Evolutionary conservation across 2,329 filamentous ascomycete genomes (phyloP), one percentile per base, ranked within the genome.

Genomic region (Cordyceps militaris): DNA sequence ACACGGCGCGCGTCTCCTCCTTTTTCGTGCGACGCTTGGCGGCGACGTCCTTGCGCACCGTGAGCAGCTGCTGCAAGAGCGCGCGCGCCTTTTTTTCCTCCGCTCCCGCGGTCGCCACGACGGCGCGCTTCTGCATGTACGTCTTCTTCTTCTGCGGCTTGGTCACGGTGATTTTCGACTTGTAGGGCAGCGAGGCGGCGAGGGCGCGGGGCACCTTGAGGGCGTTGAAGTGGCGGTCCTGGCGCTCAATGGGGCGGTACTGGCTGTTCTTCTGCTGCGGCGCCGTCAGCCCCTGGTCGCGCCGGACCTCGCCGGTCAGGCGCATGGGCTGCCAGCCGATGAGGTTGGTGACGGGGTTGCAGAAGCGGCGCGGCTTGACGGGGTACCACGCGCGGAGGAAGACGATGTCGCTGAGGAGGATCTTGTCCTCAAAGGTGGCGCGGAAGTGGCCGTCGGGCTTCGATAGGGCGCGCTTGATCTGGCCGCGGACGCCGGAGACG

Each of bases 341-440:
- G 40, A 97, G 82, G 73, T 99, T 96, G 59, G 91, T 94, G 56
- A 95, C 92, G 1, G 91, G 89, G 73, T 97, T 97, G 79, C 97
- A 97, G 82, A 96, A 99, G 59, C 92, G 87, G 72, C 91, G 91
- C 1, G 94, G 94, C 68, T 91, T 91, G 72, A 99, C 86, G 10
- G 94, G 91, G 73, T 95, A 97, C 95, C 95, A 99, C 2, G 94
- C 93, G 50, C 94, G 84, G 40, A 99, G 76, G 78, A 99, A 97
- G 61, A 97, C 89, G 64, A 99, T 95, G 70, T 99, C 94, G 71
- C 86, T 91, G 82, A 96, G 91, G 53, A 99, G 80, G 61, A 99
- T 90, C 77, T 97, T 99, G 81, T 99, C 94, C 73, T 99, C 94
- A 65, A 99, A 99, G 0, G 94, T 97, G 24, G 94, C 94, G 66